Evolutionary conservation across 495 filamentous ascomycete species (phyloP).

Genomic region (Rhypophila decipiens): DNA sequence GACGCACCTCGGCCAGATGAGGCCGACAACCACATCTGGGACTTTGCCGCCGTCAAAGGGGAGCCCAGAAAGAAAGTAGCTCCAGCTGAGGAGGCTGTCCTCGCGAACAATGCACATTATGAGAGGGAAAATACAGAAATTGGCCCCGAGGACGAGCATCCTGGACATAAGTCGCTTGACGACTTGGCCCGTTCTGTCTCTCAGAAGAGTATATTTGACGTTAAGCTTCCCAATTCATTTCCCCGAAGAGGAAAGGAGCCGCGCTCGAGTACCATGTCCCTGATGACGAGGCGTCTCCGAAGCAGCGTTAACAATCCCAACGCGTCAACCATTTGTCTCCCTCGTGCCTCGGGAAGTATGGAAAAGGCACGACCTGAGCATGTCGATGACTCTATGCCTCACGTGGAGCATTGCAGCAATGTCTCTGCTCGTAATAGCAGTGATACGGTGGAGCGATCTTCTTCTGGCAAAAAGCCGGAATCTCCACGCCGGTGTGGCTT

Average conservation of each 20-base stretch:
- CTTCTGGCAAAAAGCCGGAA: not conserved
- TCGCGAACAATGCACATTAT: not conserved
- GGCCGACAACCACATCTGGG: not conserved
- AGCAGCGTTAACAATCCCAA: conserved; percentile 1
- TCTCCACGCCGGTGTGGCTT: not conserved
- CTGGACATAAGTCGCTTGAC: not conserved
- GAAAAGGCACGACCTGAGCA: not conserved
- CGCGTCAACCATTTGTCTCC: conserved; percentile 15
- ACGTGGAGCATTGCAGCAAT: not conserved
- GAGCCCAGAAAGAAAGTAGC: not conserved
- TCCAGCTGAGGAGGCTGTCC: no score
- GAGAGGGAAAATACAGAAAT: not conserved
- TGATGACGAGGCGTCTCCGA: not conserved
- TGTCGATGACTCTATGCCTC: not conserved
- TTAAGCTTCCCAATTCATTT: not conserved
- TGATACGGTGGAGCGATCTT: no score
- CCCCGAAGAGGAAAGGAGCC: not conserved
- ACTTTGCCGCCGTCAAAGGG: not conserved
- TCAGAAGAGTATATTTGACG: not conserved
- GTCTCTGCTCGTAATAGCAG: no score
- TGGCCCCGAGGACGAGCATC: not conserved
- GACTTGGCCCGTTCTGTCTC: not conserved
- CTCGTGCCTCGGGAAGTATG: conserved; percentile 9
- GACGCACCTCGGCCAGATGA: not conserved
- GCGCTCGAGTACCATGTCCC: not conserved